Evolutionary conservation across 805 yeast genomes (phyloP).

Genomic region (Candida hispaniensis): DNA sequence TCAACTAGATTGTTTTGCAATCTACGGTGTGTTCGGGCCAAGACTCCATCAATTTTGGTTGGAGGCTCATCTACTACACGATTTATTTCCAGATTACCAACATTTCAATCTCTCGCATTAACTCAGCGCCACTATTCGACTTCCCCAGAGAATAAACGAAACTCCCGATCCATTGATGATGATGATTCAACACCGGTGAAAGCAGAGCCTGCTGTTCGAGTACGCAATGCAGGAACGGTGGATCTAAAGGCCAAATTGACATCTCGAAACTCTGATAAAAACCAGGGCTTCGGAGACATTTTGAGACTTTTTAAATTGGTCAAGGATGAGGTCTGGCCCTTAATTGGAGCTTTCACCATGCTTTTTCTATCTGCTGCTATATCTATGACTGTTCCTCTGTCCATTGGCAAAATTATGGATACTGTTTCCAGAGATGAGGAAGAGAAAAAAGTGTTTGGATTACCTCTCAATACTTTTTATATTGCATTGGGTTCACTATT

Average conservation of each 20-base stretch:
- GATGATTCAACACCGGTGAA: constrained; percentile 17
- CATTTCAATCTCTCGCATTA: no score
- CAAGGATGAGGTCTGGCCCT: constrained; percentile 43
- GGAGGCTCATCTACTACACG: no score
- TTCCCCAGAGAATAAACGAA: no score
- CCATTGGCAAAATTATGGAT: constrained; percentile 81
- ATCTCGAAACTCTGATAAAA: constrained; percentile 16
- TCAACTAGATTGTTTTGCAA: no score
- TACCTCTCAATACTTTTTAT: constrained; percentile 56
- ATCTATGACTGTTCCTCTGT: constrained; percentile 68
- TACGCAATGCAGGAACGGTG: constrained; percentile 25
- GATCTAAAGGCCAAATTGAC: constrained; percentile 28
- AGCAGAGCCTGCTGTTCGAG: constrained; percentile 24
- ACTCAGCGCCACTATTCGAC: no score
- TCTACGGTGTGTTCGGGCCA: no score
- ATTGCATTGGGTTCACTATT: constrained; percentile 51
- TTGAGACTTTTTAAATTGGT: constrained; percentile 44
- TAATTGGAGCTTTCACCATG: constrained; percentile 44
- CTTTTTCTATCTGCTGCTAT: constrained; percentile 65
- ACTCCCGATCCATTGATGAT: constrained; percentile 1
- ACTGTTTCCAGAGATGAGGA: constrained; percentile 37
- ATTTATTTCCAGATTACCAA: no score
- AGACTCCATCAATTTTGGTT: no score
- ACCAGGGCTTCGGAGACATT: constrained; percentile 31
- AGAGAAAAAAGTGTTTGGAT: constrained; percentile 40